Base-by-base conservation (phyloP, 164 flowering plant species). In the Nelumbo lutea region DNA sequence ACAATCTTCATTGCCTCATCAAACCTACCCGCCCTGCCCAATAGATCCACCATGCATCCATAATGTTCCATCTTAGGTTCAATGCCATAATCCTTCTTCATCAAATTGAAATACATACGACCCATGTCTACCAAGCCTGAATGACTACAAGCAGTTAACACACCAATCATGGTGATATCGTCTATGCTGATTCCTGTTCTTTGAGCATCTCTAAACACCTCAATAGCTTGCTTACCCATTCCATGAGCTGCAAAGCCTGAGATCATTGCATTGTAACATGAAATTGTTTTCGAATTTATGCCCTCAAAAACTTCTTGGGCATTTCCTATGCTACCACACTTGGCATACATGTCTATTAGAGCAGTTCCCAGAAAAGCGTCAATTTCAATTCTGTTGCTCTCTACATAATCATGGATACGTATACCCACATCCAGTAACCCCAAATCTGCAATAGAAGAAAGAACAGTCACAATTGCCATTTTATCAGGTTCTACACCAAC, bases 191-290 rank as follows among this genome's bases (percentile, higher is more conserved):
- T 53, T 61, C 70, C 69, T 48, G 15, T 51, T 53, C 57, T 61
- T 52, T 61, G 55, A 38, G 70, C 75, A 42, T 72, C 70, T 66
- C 43, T 39, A 61, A 67, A 67, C 51, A 67, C 66, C 59, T 53
- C 27, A 4, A 72, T 66, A 4, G 70, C 70, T 66, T 72, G 66
- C 48, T 61, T 61, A 10, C 75, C 75, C 61, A 72, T 11, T 44
- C 66, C 75, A 53, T 72, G 75, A 61, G 67, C 62, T 13, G 75
- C 75, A 43, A 66, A 61, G 56, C 70, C 75, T 52, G 55, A 46
- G 40, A 72, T 72, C 69, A 72, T 72, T 14, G 70, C 70, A 61
- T 72, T 72, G n/a, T 66, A 72, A 66, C 75, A 72, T 7, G 66
- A 43, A 59, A 72, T 38, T 52, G 75, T 56, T 66, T 67, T 72